Evolutionary conservation across 164 flowering plant genomes (phyloP).

Genomic region (Stephania yunnanensis): DNA sequence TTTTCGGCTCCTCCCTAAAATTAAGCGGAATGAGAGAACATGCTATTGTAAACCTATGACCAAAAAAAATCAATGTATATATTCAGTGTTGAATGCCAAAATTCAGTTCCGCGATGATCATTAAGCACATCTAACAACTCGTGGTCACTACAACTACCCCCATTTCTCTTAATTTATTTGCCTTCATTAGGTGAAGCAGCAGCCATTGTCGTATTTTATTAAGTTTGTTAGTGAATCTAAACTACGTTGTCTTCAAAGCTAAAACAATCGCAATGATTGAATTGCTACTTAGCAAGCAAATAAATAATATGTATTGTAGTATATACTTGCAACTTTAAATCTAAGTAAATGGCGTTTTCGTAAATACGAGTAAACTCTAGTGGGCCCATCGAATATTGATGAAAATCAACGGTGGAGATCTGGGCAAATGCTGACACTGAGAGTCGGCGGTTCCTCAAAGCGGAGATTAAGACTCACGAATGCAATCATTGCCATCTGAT

Average conservation of each 20-base stretch:
- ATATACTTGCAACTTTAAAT: too few relatives aligned
- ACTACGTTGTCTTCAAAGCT: slow-evolving; percentile 11
- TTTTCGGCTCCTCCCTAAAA: too few relatives aligned
- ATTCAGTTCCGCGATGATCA: too few relatives aligned
- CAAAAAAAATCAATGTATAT: too few relatives aligned
- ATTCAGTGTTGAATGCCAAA: too few relatives aligned
- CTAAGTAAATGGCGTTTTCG: neutral
- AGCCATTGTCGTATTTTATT: neutral
- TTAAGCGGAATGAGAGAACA: too few relatives aligned
- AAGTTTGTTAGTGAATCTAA: neutral
- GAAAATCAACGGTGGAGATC: neutral
- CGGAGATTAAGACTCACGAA: neutral
- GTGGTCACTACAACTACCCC: neutral
- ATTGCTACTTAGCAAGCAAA: neutral
- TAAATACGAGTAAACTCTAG: neutral
- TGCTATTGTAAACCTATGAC: too few relatives aligned
- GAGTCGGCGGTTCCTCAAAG: neutral
- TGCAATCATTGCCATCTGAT: neutral
- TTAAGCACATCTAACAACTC: too few relatives aligned
- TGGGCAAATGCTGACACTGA: neutral
- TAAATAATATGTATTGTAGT: neutral
- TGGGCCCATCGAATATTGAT: neutral
- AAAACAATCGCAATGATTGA: slow-evolving; percentile 1
- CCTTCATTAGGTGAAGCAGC: neutral
- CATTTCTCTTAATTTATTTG: neutral